Evolutionary conservation across 305 asterid genomes (phyloP), one percentile per base, ranked within the genome.

Genomic region (Caryopteris hybrid): DNA sequence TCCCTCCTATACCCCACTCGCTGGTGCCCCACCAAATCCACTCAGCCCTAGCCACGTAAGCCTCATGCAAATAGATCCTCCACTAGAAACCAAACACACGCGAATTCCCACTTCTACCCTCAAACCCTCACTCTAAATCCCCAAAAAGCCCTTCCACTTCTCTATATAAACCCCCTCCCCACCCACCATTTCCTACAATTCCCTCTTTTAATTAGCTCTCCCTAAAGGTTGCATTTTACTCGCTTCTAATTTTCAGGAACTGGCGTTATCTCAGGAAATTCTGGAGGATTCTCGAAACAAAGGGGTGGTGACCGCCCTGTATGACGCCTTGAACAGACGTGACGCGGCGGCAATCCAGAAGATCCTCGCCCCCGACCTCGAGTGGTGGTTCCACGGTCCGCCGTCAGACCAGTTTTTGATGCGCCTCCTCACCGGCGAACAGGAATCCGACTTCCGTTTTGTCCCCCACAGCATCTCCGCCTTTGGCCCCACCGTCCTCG

Each of bases 311-410:
- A 74, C 88, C 95, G 92, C 96, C 95, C 91, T 93, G 52, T 93
- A 93, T 84, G 97, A 88, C 58, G 99, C 99, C 88, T 68, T 93
- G 79, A 90, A 79, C 64, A 16, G 59, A 68, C 93, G 82, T 54
- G 95, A 93, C 97, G 88, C 81, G 61, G 89, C 61, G 60, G 69
- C 56, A 53, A 87, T 91, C 87, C 93, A 84, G 80, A 69, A 77
- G 71, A 86, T 93, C 59, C 86, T 93, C 52, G 91, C 95, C 77
- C 52, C 96, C 20, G 99, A 93, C 70, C 95, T 93, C 72, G 99
- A 93, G 96, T 93, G 99, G 99, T 93, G 99, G 99, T 93, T 93
- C 87, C 99, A 93, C 64, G 99, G 97, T 74, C 99, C 99, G 23
- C 99, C 99, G 8, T 75, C 96, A 3, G 85, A 91, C 85, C 99